Percentiles rank a stretch among this genome's conserved stretches.
Conservation (phyloP, 805 yeast genomes). For the Maudiozyma turicensis region DNA sequence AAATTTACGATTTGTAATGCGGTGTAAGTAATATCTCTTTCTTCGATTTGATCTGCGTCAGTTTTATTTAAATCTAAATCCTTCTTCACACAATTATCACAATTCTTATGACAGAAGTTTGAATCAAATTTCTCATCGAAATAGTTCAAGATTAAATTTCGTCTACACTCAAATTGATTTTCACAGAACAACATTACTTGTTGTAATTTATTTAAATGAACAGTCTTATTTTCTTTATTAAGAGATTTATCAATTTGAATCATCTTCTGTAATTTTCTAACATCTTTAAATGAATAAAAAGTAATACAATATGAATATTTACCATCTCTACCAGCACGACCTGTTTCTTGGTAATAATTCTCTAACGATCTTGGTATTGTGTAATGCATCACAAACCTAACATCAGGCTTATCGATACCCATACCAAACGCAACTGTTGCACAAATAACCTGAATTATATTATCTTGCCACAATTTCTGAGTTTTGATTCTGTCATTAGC, state of each 20-base stretch:
- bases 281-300: conserved; percentile 75
- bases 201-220: conserved; percentile 64
- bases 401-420: conserved; percentile 98
- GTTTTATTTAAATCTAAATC: conserved; percentile 4
- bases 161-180: conserved; percentile 79
- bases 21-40: conserved; percentile 57
- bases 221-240: conserved; percentile 54
- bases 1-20: conserved; percentile 52
- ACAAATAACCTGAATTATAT: conserved; percentile 67
- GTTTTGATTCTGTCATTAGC: conserved; percentile 60
- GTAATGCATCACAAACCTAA: conserved; percentile 80
- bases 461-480: conserved; percentile 79
- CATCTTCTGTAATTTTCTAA: conserved; percentile 62
- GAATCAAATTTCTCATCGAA: conserved; percentile 78
- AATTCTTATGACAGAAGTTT: conserved; percentile 52
- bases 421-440: conserved; percentile 98
- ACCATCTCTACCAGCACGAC: conserved; percentile 98
- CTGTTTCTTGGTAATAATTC: conserved; percentile 97
- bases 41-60: conserved; percentile 33
- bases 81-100: conserved; percentile 73
- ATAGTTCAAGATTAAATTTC: conserved; percentile 80
- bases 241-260: conserved; percentile 68
- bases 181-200: conserved; percentile 90
- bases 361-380: conserved; percentile 85
- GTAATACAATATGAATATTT: conserved; percentile 68